Base-by-base conservation (phyloP, 2,329 filamentous ascomycete genomes). In the Dendryphion nanum region DNA sequence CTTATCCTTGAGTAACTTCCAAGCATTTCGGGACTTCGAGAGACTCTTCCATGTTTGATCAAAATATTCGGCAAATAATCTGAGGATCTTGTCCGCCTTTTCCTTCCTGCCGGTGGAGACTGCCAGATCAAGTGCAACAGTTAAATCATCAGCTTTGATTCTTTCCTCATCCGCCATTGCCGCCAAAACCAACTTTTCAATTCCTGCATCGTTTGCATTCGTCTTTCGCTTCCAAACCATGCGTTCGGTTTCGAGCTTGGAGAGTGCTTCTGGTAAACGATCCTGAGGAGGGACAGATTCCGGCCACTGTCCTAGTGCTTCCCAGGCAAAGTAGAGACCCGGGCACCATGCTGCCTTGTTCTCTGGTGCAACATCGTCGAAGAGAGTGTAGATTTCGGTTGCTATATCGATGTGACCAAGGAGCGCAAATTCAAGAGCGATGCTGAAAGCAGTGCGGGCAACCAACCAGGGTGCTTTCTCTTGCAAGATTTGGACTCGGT, bases 281-380 rank as follows among this genome's bases (percentile, higher is more conserved):
- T 49, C 41, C 16, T 43, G 32, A 16, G 37, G 29, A n/a, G 48
- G 43, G 15, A 49, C 44, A 5, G 35, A 43, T 12, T 42, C 38
- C 4, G 44, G 48, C 45, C 45, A 51, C 17, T 35, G 18, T 7
- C 39, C 44, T 2, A 41, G 44, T 3, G 48, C 40, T 14, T 51
- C 48, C 48, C 48, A 51, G 5, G 48, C 48, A 37, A 51, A 51
- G 34, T 45, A 47, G 17, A 51, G 26, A 4, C 45, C 48, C 14
- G 48, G 48, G 23, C 44, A 48, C 48, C 48, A 51, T 35, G 38
- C 38, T 4, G 38, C 32, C 30, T 44, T 47, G 34, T 41, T 43
- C 2, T 26, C 37, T 13, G 20, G 15, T 15, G 23, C 33, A 32
- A 45, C 47, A 8, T 15, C 32, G n/a, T 44, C 39, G 18, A 37